Percentiles rank a stretch among this genome's conserved stretches.
Conservation (phyloP, 2,329 filamentous ascomycete species). For the Laburnicola sp. region DNA sequence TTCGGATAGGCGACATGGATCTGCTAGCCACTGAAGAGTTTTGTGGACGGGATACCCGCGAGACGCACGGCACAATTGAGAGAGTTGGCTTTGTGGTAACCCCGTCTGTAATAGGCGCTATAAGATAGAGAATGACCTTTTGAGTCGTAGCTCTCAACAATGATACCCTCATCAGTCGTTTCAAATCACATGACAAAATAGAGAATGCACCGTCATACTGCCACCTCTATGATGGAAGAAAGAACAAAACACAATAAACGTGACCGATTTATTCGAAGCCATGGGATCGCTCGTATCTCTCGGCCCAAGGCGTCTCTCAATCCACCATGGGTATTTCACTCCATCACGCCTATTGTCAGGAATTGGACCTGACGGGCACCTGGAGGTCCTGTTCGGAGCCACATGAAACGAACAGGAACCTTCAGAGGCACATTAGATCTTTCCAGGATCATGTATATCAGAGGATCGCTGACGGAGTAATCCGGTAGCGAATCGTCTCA, state of each 20-base stretch:
- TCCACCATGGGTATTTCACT: conserved; percentile 3
- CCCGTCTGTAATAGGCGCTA: conserved; percentile 2
- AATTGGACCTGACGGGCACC: too few species aligned
- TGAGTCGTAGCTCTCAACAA: too few species aligned
- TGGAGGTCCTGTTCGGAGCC: too few species aligned
- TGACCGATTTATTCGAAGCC: conserved; percentile 6
- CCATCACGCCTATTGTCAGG: conserved; percentile 3
- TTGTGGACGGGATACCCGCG: conserved; percentile 5
- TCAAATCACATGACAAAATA: too few species aligned
- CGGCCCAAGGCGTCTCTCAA: conserved; percentile 2
- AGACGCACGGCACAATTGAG: conserved; percentile 5
- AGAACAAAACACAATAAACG: conserved; percentile 4
- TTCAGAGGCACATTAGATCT: not conserved
- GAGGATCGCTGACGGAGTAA: conserved; percentile 1
- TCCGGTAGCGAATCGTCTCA: not conserved
- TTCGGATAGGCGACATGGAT: not conserved
- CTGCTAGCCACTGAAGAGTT: conserved; percentile 3
- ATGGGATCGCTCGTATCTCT: not conserved
- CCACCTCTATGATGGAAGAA: conserved; percentile 6
- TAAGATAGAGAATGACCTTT: conserved; percentile 5
- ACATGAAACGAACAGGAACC: not conserved
- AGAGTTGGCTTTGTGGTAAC: conserved; percentile 4
- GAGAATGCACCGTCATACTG: not conserved
- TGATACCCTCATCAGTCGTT: too few species aligned
- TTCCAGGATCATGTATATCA: conserved; percentile 1